These are phyloP conservation scores for Graphium sp. DNA, from an alignment of 2,329 filamentous ascomycete genomes.

Conservation along the genomic window DNA sequence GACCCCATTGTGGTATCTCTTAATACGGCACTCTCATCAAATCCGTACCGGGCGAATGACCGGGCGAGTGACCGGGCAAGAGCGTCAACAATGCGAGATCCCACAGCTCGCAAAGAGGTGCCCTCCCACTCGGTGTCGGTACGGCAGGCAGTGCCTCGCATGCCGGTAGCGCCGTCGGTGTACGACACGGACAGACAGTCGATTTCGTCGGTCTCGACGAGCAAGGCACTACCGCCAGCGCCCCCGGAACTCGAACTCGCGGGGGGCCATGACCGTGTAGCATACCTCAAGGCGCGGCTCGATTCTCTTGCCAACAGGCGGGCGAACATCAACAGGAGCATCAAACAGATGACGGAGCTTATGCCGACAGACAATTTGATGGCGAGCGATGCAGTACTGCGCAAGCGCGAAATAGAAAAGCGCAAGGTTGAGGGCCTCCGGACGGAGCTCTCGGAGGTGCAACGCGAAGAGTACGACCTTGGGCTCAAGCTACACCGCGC, in stretches of 20 bases:
- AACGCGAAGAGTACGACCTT: constrained; percentile 62
- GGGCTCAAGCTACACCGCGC: constrained; percentile 59
- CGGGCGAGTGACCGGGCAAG: no score
- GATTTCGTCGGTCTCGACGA: constrained; percentile 13
- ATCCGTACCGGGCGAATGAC: constrained; percentile 9
- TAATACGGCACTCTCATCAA: constrained; percentile 3
- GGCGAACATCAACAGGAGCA: constrained; percentile 54
- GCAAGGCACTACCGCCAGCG: constrained; percentile 43
- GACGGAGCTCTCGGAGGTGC: constrained; percentile 53
- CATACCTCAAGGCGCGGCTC: constrained; percentile 48
- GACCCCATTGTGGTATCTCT: constrained; percentile 1
- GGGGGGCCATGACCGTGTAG: constrained; percentile 45
- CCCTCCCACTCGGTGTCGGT: background rate
- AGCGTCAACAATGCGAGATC: no score
- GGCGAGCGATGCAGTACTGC: constrained; percentile 45
- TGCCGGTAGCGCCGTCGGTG: background rate
- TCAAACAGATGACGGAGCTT: constrained; percentile 62
- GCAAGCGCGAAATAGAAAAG: constrained; percentile 38
- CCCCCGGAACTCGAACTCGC: constrained; percentile 44
- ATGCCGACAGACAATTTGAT: constrained; percentile 56
- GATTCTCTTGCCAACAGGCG: constrained; percentile 49
- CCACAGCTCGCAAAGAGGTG: background rate
- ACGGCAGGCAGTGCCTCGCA: background rate
- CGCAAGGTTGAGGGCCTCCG: constrained; percentile 49
- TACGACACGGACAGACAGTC: constrained; percentile 1